Evolutionary conservation across 306 rosid genomes (phyloP), one percentile per base, ranked within the genome.

Genomic region (Myrica gale): DNA sequence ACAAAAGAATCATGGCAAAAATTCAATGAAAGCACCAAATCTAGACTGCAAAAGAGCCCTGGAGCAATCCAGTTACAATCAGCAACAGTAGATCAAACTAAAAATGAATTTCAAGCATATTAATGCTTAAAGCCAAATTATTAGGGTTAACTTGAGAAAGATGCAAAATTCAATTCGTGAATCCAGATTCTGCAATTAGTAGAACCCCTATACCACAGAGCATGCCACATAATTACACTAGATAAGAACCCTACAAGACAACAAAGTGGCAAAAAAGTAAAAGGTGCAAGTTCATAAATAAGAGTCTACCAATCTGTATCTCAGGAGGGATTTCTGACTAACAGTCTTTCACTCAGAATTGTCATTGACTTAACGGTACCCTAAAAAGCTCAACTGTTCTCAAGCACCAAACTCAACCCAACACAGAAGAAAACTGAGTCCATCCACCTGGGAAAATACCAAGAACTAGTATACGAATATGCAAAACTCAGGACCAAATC

Each of bases 1-100:
- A 17, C 19, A 47, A 50, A 51, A 71, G 17, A 13, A 37, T 71
- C 46, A 11, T 52, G 60, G 75, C 75, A 45, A 50, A n/a, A 71
- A 71, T 53, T 71, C 75, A 16, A 62, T 71, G 62, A 39, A 47
- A 51, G 7, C 75, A 51, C 46, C 75, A 71, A 65, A 41, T 65
- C 70, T 65, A 41, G 21, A 65, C 69, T 42, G 69, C 48, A 41
- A 41, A 16, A 41, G 69, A 65, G 20, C 23, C 67, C 50, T 65
- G 69, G 45, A 65, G 69, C 17, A 7, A 65, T 65, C 20, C 12
- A 65, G 69, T 16, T 65, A 41, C 6, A 23, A 9, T 65, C 16
- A 65, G 50, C 21, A 60, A 53, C 66, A 63, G 5, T 3, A 13
- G 19, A 15, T 63, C 13, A n/a, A 15, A 39, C 46, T 0, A 21